Percentiles rank a stretch among this genome's conserved stretches.
These are phyloP conservation scores for Psilocybe subaeruginosa DNA, from an alignment of 768 basidiomycete species.

Conservation along the genomic window DNA sequence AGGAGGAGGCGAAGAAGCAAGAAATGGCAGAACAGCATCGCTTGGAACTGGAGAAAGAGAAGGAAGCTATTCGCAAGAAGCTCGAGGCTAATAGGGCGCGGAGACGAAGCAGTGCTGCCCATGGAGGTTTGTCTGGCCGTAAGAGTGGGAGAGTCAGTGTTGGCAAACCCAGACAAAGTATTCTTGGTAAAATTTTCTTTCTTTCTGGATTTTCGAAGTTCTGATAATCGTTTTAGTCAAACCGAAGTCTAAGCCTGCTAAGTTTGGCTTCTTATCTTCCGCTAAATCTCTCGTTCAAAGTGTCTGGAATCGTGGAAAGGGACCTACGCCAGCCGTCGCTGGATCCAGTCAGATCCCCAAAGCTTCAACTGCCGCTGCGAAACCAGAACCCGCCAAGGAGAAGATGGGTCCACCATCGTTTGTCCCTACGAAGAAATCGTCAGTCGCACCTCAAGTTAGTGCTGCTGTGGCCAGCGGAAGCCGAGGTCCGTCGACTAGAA, in stretches of 20 bases:
- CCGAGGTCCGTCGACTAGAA: conserved; percentile 18
- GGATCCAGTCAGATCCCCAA: conserved; percentile 30
- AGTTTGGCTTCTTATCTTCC: conserved; percentile 72
- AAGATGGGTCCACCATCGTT: conserved; percentile 23
- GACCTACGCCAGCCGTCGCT: conserved; percentile 26
- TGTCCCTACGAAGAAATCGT: conserved; percentile 20
- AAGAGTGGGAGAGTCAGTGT: conserved; percentile 36
- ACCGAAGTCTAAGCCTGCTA: conserved; percentile 50
- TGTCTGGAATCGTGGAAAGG: conserved; percentile 69
- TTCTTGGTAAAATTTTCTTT: conserved; percentile 38
- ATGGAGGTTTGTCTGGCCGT: conserved; percentile 28
- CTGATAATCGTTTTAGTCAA: conserved; percentile 29
- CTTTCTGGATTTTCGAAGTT: conserved; percentile 8
- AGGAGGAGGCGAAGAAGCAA: conserved; percentile 38
- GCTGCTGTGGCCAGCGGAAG: conserved; percentile 20
- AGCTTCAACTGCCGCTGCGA: conserved; percentile 15
- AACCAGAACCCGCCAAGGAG: conserved; percentile 17
- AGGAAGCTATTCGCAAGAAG: conserved; percentile 63
- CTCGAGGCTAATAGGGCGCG: conserved; percentile 69
- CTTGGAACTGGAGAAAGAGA: conserved; percentile 51
- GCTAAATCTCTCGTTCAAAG: conserved; percentile 74
- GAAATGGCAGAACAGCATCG: conserved; percentile 47
- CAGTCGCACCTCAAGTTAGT: conserved; percentile 26
- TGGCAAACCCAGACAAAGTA: conserved; percentile 28
- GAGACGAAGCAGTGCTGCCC: conserved; percentile 69